Conservation (phyloP, 1,284 basidiomycete species). For the Hymenochaete sp. region DNA sequence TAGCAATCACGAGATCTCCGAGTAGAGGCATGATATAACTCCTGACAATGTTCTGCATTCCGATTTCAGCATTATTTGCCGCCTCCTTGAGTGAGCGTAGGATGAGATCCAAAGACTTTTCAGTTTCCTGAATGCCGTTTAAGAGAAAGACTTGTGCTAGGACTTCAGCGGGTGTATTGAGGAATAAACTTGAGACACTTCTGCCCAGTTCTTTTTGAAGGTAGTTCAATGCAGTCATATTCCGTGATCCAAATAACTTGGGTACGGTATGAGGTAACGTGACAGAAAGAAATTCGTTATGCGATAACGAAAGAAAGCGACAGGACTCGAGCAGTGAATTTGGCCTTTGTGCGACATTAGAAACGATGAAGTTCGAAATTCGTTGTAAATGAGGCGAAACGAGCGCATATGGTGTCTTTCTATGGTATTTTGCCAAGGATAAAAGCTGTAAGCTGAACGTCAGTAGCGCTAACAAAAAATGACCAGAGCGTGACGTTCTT, state of each 20-base stretch:
- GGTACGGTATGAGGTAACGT: constrained; percentile 67
- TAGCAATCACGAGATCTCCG: constrained; percentile 63
- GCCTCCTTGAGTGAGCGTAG: constrained; percentile 39
- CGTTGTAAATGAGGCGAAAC: constrained; percentile 62
- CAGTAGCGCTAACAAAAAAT: constrained; percentile 5
- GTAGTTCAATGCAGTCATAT: constrained; percentile 35
- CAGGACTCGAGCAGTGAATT: constrained; percentile 53
- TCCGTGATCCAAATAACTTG: constrained; percentile 54
- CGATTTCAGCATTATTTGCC: constrained; percentile 33
- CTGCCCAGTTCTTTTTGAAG: constrained; percentile 39
- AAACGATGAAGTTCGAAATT: constrained; percentile 61
- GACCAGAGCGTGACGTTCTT: constrained; percentile 20
- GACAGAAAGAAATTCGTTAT: constrained; percentile 57
- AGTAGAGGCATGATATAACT: constrained; percentile 62
- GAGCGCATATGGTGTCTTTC: constrained; percentile 63
- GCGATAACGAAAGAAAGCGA: constrained; percentile 47
- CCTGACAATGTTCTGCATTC: constrained; percentile 47
- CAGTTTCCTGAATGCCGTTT: constrained; percentile 41
- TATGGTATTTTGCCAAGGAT: constrained; percentile 45
- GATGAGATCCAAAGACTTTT: constrained; percentile 56
- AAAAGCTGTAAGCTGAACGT: constrained; percentile 41
- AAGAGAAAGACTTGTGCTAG: constrained; percentile 68
- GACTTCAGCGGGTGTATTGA: constrained; percentile 56
- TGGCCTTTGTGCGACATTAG: constrained; percentile 51
- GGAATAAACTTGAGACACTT: constrained; percentile 46